A percentile compares a stretch with the other conserved stretches of the same genome.
phyloP scores from a whole-genome alignment of 768 basidiomycete species.

The Scleroderma bovista region DNA sequence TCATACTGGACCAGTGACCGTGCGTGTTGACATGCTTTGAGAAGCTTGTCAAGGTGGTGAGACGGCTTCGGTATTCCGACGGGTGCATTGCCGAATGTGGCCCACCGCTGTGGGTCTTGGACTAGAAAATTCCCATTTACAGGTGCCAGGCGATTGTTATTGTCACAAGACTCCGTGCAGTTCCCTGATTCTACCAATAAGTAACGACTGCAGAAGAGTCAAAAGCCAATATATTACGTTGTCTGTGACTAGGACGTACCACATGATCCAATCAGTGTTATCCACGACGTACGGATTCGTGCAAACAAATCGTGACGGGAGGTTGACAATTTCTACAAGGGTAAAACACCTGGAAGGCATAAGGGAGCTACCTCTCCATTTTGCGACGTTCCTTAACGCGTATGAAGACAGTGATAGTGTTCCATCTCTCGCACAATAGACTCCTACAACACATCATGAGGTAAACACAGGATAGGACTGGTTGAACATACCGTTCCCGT shows the following conservation, averaged over 20 bases:
- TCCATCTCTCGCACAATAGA: constrained; percentile 64
- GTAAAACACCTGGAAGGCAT: constrained; percentile 47
- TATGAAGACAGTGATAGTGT: constrained; percentile 42
- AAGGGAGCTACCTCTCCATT: constrained; percentile 50
- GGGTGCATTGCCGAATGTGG: constrained; percentile 8
- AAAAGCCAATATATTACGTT: neutral
- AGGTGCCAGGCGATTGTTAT: neutral
- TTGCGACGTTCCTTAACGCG: constrained; percentile 24
- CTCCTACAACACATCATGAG: constrained; percentile 39
- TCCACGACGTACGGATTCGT: constrained; percentile 47
- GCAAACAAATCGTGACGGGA: constrained; percentile 50
- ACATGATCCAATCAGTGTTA: constrained; percentile 66
- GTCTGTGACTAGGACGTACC: constrained; percentile 32
- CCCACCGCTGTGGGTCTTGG: neutral
- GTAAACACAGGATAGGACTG: neutral
- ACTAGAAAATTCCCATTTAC: neutral
- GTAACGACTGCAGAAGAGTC: neutral
- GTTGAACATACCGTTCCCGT: constrained; percentile 49
- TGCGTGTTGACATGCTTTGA: constrained; percentile 37
- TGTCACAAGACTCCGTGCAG: neutral
- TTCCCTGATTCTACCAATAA: neutral
- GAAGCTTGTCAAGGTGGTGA: constrained; percentile 44
- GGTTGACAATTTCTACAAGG: constrained; percentile 62
- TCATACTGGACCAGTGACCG: constrained; percentile 42
- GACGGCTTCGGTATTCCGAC: constrained; percentile 56